Evolutionary conservation across 805 yeast genomes (phyloP).

Genomic region (Tetrapisispora namnaoensis): DNA sequence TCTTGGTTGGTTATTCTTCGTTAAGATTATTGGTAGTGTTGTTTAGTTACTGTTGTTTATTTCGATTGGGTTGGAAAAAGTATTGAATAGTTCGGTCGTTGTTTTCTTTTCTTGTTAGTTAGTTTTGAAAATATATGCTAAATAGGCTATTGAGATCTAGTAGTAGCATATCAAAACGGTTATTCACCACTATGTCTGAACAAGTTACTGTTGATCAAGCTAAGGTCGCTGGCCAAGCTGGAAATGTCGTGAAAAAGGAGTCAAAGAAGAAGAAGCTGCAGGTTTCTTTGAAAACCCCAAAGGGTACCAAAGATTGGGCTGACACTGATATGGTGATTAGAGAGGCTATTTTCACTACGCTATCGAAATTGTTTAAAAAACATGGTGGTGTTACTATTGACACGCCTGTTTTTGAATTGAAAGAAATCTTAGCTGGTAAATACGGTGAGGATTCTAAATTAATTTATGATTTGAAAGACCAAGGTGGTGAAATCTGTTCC

Average conservation of each 20-base stretch:
- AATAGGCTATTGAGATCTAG: conserved; percentile 4
- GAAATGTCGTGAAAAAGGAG: conserved; percentile 10
- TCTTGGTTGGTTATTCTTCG: background rate
- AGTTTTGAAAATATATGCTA: conserved; percentile 3
- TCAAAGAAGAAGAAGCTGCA: conserved; percentile 38
- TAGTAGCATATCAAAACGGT: conserved; percentile 1
- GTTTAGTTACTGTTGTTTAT: background rate
- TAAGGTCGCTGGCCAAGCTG: background rate
- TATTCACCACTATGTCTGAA: conserved; percentile 12
- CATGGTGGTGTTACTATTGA: conserved; percentile 98
- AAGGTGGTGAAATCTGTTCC: conserved; percentile 96
- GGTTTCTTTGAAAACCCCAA: conserved; percentile 85
- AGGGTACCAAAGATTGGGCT: conserved; percentile 98
- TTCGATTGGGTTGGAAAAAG: no score
- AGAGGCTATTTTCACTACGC: conserved; percentile 69
- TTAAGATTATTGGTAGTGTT: no score
- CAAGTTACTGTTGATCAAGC: conserved; percentile 8
- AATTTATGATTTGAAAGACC: conserved; percentile 93
- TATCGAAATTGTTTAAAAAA: conserved; percentile 71
- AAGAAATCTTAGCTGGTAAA: conserved; percentile 92
- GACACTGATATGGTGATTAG: conserved; percentile 95
- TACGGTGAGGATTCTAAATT: conserved; percentile 98
- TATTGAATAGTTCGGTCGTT: no score
- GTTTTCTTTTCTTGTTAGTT: no score
- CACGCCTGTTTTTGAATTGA: conserved; percentile 94